Evolutionary conservation across 139 green algal genomes (phyloP).

Genomic region (Closterium sp.): DNA sequence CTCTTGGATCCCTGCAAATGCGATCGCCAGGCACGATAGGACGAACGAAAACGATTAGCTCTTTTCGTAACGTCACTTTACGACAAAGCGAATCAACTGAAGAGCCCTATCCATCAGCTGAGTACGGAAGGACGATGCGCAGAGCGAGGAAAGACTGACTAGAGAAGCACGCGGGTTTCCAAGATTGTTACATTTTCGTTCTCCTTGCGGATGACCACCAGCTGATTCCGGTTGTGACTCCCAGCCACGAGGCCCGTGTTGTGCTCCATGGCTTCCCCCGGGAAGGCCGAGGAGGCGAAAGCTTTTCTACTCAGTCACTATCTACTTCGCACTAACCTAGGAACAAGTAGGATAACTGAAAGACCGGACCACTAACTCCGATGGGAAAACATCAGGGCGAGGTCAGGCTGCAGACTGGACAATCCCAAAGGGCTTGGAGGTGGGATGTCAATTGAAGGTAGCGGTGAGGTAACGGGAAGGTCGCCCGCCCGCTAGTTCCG

Average conservation of each 20-base stretch:
- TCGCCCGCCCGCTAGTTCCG: neutral
- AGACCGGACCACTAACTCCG: neutral
- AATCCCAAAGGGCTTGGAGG: neutral
- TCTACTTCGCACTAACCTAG: neutral
- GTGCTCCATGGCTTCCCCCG: neutral
- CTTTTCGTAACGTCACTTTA: too few relatives aligned
- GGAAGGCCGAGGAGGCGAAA: neutral
- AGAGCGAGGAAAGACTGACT: neutral
- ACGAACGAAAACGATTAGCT: neutral
- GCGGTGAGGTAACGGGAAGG: too few relatives aligned
- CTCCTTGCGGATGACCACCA: slow-evolving; percentile 11
- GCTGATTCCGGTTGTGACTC: slow-evolving; percentile 18
- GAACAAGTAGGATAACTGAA: neutral
- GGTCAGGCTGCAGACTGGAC: neutral
- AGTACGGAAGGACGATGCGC: neutral
- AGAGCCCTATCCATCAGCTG: neutral
- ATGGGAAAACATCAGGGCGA: neutral
- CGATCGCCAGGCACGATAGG: neutral
- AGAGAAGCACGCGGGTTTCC: neutral
- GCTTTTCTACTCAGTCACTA: neutral
- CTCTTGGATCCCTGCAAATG: neutral
- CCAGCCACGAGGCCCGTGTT: slow-evolving; percentile 8
- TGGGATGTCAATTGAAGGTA: neutral
- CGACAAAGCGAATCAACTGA: neutral
- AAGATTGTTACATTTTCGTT: neutral